Evolutionary conservation across 495 filamentous ascomycete species (phyloP), one percentile per base, ranked within the genome.

Genomic region (Penicillium longicatenatum): DNA sequence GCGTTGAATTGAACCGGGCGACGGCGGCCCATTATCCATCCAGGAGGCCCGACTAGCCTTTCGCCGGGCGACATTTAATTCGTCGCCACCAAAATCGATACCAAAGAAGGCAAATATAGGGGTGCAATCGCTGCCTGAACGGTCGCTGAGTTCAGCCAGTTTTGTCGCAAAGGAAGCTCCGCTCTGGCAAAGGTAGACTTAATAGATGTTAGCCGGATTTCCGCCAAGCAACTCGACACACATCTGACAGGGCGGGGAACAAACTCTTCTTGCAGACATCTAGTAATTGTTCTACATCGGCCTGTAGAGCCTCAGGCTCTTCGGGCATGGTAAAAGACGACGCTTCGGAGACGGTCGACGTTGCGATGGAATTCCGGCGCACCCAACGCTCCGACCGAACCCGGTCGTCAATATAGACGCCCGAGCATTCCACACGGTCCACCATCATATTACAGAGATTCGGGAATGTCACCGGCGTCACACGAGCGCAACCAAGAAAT

Each of bases 351-450:
- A 56, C 61, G 7, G 58, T 63, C 26, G 61, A 63, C 64, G 64
- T 50, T 43, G 64, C 60, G 59, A 70, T 63, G 60, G 80, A 65
- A 45, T 67, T 71, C 54, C 75, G 68, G 58, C 67, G 75, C 52
- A 87, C 77, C 74, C 80, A 75, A 66, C 86, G 79, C 59, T 91
- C 87, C 60, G 84, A 78, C 58, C 74, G 76, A 52, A 89, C 83
- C 50, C 84, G 83, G 68, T 87, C 86, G 75, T 94, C 89, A 57
- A 94, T 89, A 70, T 92, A 94, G 61, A 94, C 86, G 57, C 90
- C 85, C 75, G 89, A 86, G 75, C 88, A 93, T 59, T 84, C 77
- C 64, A 84, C 79, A 72, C 79, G 78, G 72, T 90, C 89, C 87
- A 90, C 89, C 62, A 67, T 78, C 61, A 62, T 68, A 54, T 67